Evolutionary conservation across 23 red algal genomes (phyloP).

Genomic region (Pyropia haitanensis): DNA sequence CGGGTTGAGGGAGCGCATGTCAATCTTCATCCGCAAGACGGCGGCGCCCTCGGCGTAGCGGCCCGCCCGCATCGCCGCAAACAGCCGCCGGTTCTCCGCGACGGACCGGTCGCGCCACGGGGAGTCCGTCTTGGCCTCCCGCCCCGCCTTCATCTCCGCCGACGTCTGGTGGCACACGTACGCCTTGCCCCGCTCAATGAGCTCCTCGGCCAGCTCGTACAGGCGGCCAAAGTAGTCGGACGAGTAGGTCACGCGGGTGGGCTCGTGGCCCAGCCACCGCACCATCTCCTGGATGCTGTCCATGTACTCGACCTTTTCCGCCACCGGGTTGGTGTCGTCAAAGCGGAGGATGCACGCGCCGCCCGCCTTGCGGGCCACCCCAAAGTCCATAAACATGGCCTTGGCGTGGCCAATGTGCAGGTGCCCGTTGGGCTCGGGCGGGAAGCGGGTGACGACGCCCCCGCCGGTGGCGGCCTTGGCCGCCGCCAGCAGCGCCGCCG

Average conservation of each 20-base stretch:
- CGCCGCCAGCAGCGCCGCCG: conserved; percentile 75
- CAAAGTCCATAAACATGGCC: conserved; percentile 99
- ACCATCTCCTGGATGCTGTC: conserved; percentile 87
- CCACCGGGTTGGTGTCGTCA: conserved; percentile 97
- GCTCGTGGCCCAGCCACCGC: conserved; percentile 88
- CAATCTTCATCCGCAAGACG: conserved; percentile 97
- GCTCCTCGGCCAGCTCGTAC: conserved; percentile 75
- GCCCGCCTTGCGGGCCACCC: conserved; percentile 69
- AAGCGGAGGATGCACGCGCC: conserved; percentile 90
- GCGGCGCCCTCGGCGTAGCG: conserved; percentile 83
- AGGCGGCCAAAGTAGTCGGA: conserved; percentile 98
- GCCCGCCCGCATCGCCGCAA: conserved; percentile 85
- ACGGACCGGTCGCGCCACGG: conserved; percentile 83
- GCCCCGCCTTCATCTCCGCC: conserved; percentile 71
- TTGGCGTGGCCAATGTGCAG: conserved; percentile 97
- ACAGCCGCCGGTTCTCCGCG: conserved; percentile 73
- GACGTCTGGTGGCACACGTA: conserved; percentile 93
- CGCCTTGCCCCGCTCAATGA: conserved; percentile 78
- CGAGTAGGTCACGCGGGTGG: conserved; percentile 72
- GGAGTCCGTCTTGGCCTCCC: conserved; percentile 61
- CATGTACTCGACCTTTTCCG: conserved; percentile 86
- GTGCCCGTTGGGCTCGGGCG: conserved; percentile 95
- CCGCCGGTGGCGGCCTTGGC: conserved; percentile 46
- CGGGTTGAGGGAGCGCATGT: conserved; percentile 83
- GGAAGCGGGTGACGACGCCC: conserved; percentile 73